Evolutionary conservation across 2,329 filamentous ascomycete genomes (phyloP).

Genomic region (Trichoderma breve): DNA sequence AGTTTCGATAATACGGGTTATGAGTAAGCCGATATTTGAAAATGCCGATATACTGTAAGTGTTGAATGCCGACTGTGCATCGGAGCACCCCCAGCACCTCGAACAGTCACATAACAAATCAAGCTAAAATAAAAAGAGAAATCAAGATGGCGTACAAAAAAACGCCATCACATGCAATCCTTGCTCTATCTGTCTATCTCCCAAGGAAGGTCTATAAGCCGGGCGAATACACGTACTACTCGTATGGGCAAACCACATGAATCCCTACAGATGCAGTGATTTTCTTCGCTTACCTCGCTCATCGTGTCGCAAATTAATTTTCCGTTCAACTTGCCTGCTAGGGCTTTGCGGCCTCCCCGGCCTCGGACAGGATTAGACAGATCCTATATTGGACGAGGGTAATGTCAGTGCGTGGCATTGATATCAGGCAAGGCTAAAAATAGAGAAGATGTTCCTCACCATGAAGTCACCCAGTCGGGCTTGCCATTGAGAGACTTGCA

Average conservation of each 20-base stretch:
- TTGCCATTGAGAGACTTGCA: constrained; percentile 61
- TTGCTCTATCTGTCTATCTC: background rate
- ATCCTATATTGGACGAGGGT: background rate
- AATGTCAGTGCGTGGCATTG: background rate
- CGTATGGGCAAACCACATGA: background rate
- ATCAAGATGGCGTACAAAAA: background rate
- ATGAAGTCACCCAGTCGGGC: constrained; percentile 55
- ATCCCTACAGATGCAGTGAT: too few species aligned
- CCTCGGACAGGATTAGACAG: background rate
- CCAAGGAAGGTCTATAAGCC: background rate
- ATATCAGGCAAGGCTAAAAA: background rate
- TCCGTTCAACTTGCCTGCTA: background rate
- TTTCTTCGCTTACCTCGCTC: background rate
- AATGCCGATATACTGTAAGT: background rate
- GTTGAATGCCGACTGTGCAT: background rate
- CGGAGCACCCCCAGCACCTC: background rate
- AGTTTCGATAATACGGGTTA: background rate
- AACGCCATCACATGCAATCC: background rate
- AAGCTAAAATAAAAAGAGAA: background rate
- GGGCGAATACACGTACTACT: background rate
- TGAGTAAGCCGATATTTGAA: background rate
- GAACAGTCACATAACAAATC: background rate
- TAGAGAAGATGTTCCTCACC: constrained; percentile 45
- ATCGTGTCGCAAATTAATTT: background rate
- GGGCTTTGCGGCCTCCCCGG: background rate